phyloP scores from a whole-genome alignment of 805 yeast genomes.

The Yamadazyma akitaensis region DNA sequence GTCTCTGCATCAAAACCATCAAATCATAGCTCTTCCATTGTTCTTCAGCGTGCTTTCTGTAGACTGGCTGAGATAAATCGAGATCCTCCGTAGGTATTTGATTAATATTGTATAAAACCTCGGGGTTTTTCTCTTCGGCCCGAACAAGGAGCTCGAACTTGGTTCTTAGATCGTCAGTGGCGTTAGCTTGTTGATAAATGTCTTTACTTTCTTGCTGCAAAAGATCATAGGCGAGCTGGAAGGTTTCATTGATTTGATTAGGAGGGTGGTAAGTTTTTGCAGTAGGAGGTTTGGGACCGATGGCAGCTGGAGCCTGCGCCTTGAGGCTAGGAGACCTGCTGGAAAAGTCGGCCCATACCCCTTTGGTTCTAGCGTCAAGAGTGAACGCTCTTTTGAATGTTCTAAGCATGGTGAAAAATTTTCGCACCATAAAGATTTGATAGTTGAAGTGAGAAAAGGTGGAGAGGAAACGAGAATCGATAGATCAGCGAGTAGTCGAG shows the following conservation, averaged over 20 bases:
- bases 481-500: background rate
- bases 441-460: background rate
- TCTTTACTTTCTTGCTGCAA: conserved; percentile 48
- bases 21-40: conserved; percentile 71
- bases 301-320: conserved; percentile 35
- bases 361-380: conserved; percentile 9
- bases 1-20: conserved; percentile 86
- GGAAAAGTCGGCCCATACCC: conserved; percentile 33
- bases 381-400: conserved; percentile 7
- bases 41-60: conserved; percentile 60
- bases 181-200: conserved; percentile 37
- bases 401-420: conserved; percentile 12
- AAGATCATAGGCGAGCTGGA: conserved; percentile 61
- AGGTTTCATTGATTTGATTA: conserved; percentile 64
- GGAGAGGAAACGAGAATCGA: background rate
- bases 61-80: conserved; percentile 77
- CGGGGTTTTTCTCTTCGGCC: conserved; percentile 81
- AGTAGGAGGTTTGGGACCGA: conserved; percentile 42
- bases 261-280: conserved; percentile 58
- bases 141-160: conserved; percentile 37
- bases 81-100: conserved; percentile 39
- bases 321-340: conserved; percentile 28
- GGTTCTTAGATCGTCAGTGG: conserved; percentile 17
- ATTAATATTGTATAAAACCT: conserved; percentile 67
- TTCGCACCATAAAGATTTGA: background rate